A percentile compares a stretch with the other conserved stretches of the same genome.
Evolutionary conservation across 257 asterid genomes (phyloP).

Genomic region (Nicotiana noctiflora): DNA sequence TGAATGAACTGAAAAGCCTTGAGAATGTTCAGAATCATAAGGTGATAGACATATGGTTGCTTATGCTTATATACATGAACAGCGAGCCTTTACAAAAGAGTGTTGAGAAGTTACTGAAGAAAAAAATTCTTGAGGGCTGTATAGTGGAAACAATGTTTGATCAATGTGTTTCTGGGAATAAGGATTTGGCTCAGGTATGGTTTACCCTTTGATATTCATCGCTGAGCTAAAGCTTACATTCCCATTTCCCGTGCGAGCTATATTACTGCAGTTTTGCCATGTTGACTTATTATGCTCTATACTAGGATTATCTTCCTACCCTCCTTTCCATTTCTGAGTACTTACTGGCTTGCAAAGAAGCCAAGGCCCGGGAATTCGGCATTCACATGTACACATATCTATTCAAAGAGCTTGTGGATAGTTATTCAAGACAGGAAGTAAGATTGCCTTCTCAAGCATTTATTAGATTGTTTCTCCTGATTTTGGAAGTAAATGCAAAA

Average conservation of each 20-base stretch:
- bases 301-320: conserved; percentile 64
- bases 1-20: conserved; percentile 66
- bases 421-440: conserved; percentile 82
- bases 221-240: background rate
- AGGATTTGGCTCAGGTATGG: conserved; percentile 63
- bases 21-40: conserved; percentile 63
- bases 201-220: conserved; percentile 7
- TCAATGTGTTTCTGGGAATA: conserved; percentile 57
- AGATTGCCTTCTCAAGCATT: conserved; percentile 22
- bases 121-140: conserved; percentile 68
- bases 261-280: background rate
- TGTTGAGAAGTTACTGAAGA: conserved; percentile 64
- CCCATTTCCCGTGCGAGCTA: background rate
- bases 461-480: background rate
- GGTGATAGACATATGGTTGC: conserved; percentile 78
- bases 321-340: conserved; percentile 63
- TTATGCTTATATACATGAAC: conserved; percentile 50
- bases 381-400: conserved; percentile 57
- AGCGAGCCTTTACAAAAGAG: conserved; percentile 60
- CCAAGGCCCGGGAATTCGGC: conserved; percentile 55
- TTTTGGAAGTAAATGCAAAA: background rate
- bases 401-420: conserved; percentile 57
- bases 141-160: conserved; percentile 59
- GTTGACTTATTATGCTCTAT: conserved; percentile 21
- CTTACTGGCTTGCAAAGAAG: conserved; percentile 79